Evolutionary conservation across 805 yeast species (phyloP).

Genomic region (Cyberlindnera samutprakarnensis): DNA sequence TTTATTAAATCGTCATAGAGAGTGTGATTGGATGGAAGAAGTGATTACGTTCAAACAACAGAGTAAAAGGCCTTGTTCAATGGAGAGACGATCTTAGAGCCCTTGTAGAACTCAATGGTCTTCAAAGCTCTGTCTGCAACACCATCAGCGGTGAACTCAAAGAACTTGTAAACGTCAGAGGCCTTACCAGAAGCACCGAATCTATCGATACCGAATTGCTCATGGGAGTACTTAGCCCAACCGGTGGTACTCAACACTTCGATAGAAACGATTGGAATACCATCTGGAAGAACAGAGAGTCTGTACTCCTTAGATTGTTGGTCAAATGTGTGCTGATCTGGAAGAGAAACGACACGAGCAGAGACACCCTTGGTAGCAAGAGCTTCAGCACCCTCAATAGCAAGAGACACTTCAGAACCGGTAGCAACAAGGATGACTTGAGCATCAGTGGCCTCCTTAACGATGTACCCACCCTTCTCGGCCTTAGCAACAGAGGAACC

Average conservation of each 20-base stretch:
- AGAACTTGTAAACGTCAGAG: slow-evolving; percentile 69
- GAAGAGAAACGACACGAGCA: slow-evolving; percentile 83
- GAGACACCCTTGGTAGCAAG: slow-evolving; percentile 58
- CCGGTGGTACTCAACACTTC: slow-evolving; percentile 90
- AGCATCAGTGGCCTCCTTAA: slow-evolving; percentile 51
- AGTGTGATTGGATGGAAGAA: too few species aligned
- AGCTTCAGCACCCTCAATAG: slow-evolving; percentile 75
- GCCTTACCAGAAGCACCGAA: slow-evolving; percentile 97
- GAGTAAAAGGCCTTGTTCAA: slow-evolving; percentile 67
- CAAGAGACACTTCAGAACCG: slow-evolving; percentile 85
- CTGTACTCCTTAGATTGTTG: slow-evolving; percentile 73
- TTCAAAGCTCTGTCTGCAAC: slow-evolving; percentile 78
- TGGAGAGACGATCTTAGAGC: slow-evolving; percentile 64
- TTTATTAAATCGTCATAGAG: not conserved
- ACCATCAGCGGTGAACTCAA: slow-evolving; percentile 91
- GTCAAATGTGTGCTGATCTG: slow-evolving; percentile 89
- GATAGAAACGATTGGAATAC: slow-evolving; percentile 85
- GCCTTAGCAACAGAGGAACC: slow-evolving; percentile 92
- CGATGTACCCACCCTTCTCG: slow-evolving; percentile 86
- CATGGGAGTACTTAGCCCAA: slow-evolving; percentile 94
- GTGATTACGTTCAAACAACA: slow-evolving; percentile 9
- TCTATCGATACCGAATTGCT: slow-evolving; percentile 90
- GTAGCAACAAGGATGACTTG: slow-evolving; percentile 78
- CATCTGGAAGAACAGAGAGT: slow-evolving; percentile 88
- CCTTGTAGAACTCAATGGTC: slow-evolving; percentile 79